Base-by-base conservation (phyloP, 257 asterid species). In the Solanum virginianum region DNA sequence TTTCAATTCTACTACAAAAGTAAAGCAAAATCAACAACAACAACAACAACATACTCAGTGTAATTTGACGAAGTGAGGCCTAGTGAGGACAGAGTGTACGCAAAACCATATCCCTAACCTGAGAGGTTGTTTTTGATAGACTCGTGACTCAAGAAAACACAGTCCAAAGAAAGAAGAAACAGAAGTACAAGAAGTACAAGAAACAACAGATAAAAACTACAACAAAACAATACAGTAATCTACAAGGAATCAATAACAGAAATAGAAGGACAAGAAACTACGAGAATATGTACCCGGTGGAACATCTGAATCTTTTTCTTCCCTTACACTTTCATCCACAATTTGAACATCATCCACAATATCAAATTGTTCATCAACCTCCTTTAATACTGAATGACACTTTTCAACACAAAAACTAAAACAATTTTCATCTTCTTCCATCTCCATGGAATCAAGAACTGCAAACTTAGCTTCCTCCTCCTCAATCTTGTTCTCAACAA, bases 351-450 rank as follows among this genome's bases (percentile, higher is more conserved):
- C 88, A 66, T 80, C 89, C 54, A 32, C 36, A 60, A 22, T 13
- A 39, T 53, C 43, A 20, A 83, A 84, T 15, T 86, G 45, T 22
- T 86, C 91, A 68, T 80, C 49, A 85, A 32, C 68, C 15, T 90
- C 91, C 3, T 79, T 66, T 29, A 32, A 32, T 32, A 83, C 84
- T 32, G 89, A 71, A 80, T 45, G 84, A 72, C 86, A 82, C 68
- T 86, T 91, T 81, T 90, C 90, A 3, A 95, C 90, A 85, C 91
- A 91, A 88, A 94, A 91, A 77, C 87, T 91, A 55, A 92, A 89
- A 80, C 92, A 90, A 63, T 85, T 89, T 14, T 91, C 97, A 84
- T 91, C 92, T 69, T 92, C 98, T 81, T 92, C 94, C 12, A 90
- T 86, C 51, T 92, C 98, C 97, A 92, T 87, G 53, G 90, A 91